Base-by-base conservation (phyloP, 495 filamentous ascomycete genomes). In the Jackrogersella minutella region DNA sequence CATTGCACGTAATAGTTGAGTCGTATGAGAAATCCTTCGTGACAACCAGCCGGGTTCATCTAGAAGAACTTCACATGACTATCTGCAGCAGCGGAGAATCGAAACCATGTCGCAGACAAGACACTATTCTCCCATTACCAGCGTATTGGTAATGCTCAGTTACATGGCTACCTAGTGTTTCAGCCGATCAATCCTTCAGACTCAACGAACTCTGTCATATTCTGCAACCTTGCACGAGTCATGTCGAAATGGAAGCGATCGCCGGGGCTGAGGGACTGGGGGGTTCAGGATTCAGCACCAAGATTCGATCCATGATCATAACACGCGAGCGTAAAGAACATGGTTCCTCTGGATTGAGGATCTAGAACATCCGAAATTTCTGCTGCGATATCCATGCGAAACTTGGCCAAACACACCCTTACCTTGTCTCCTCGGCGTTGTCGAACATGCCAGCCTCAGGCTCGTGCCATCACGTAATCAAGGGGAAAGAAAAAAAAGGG, bases 221-320 rank as follows among this genome's bases (percentile, higher is more conserved):
- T 43, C 40, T 22, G 17, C 22, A 43, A 43, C 40, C 40, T 43
- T 43, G 40, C 17, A 9, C 7, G 16, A 43, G 17, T 43, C 17
- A 21, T 21, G 7, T 43, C 13, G 40, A 43, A 22, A 16, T 43
- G 16, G 40, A 7, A 26, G 11, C 21, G 9, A 39, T 5, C 13
- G 11, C 8, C 10, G 28, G 26, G 26, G 40, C 17, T 33, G 14
- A 44, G 58, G 46, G 54, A 39, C 46, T 53, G 37, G 21, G 19
- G 14, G 22, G 37, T 30, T 46, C n/a, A 36, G 49, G 9, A 17
- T 8, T 41, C 13, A 30, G 51, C 24, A 43, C 50, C 56, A 55
- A 61, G 63, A 61, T 61, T 26, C 24, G 53, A 56, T 61, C 62
- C 62, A 59, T 65, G 62, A 36, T 31, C 11, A 58, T 58, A 58